Conservation (phyloP, 768 basidiomycete genomes). For the Serendipita sp. region DNA sequence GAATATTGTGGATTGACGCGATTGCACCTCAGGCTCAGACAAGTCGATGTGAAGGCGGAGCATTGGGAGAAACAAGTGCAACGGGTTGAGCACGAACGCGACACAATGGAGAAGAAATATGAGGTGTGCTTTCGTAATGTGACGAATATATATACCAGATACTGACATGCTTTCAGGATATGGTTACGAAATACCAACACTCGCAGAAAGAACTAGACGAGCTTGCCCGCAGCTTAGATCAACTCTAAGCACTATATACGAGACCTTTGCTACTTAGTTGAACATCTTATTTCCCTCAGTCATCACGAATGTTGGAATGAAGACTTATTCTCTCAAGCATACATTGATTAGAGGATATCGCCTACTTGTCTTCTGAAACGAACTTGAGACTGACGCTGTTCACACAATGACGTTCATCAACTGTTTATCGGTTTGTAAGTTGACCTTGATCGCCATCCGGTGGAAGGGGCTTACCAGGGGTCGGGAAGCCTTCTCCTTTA, state of each 20-base stretch:
- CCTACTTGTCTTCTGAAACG: slow-evolving; percentile 25
- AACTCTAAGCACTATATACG: not conserved
- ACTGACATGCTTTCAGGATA: slow-evolving; percentile 33
- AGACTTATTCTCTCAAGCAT: not conserved
- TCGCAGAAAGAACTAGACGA: slow-evolving; percentile 75
- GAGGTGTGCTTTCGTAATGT: slow-evolving; percentile 39
- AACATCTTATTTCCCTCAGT: not conserved
- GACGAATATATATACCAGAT: not conserved
- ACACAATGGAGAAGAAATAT: slow-evolving; percentile 85
- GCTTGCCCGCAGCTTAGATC: slow-evolving; percentile 56
- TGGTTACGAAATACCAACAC: slow-evolving; percentile 45
- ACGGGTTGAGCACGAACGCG: slow-evolving; percentile 78
- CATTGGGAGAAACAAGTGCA: slow-evolving; percentile 89
- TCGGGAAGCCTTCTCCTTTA: slow-evolving; percentile 58
- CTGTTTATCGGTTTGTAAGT: slow-evolving; percentile 20
- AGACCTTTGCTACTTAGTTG: slow-evolving; percentile 11
- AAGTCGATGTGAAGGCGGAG: slow-evolving; percentile 97
- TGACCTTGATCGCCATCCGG: slow-evolving; percentile 12
- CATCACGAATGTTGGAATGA: not conserved
- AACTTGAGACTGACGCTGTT: slow-evolving; percentile 80
- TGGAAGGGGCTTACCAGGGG: slow-evolving; percentile 41
- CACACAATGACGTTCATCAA: slow-evolving; percentile 75
- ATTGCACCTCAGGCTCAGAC: slow-evolving; percentile 48
- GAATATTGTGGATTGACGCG: slow-evolving; percentile 5
- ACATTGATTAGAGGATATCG: no score